Conservation (phyloP, 495 filamentous ascomycete genomes). For the Hypoxylon intermedium region DNA sequence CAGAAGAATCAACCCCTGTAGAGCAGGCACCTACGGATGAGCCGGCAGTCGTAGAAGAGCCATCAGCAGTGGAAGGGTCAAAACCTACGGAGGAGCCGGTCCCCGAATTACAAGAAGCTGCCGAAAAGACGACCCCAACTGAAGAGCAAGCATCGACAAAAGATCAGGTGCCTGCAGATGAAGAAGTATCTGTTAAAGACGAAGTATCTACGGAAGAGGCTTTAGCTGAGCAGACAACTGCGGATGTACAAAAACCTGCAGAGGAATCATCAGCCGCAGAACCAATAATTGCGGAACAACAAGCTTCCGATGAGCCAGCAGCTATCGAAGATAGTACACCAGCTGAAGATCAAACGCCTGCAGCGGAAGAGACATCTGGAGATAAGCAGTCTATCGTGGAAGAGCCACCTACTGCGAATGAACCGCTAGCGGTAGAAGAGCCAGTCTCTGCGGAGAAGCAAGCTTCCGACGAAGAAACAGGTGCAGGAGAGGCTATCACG, state of each 20-base stretch:
- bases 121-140: conserved; percentile 2
- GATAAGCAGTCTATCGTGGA: background rate
- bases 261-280: background rate
- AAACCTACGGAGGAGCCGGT: conserved; percentile 1
- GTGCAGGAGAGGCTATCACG: background rate
- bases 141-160: background rate
- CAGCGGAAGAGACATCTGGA: background rate
- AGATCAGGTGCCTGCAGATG: background rate
- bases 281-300: background rate
- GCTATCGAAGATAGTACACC: background rate
- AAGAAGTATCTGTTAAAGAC: background rate
- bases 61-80: background rate
- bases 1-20: background rate
- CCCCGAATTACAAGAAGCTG: background rate
- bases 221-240: background rate
- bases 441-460: background rate
- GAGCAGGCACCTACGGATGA: background rate
- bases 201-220: conserved; percentile 6
- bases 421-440: background rate
- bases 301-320: background rate
- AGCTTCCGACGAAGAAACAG: background rate
- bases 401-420: background rate
- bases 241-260: background rate
- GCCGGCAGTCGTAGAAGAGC: background rate
- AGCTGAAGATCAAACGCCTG: background rate